Percentiles rank a stretch among this genome's conserved stretches.
phyloP scores from a whole-genome alignment of 1,139 yeast species.

The Magnusiomyces sp. region DNA sequence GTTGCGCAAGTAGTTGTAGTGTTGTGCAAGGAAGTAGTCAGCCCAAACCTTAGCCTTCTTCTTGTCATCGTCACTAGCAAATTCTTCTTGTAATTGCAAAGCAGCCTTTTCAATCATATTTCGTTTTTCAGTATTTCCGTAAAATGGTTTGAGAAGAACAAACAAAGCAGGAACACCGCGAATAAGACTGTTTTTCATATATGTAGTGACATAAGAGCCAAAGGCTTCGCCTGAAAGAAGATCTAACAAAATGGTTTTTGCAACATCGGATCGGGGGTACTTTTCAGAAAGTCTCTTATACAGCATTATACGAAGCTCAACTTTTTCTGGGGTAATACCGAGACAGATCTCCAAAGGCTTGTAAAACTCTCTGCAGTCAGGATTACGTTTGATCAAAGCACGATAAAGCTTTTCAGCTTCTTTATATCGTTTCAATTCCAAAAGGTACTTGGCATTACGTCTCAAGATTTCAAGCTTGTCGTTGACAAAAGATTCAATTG shows the following conservation, averaged over 20 bases:
- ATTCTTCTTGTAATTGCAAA: conserved; percentile 35
- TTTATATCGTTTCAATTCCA: conserved; percentile 37
- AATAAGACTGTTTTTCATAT: conserved; percentile 52
- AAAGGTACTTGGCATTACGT: conserved; percentile 52
- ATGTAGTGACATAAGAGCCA: conserved; percentile 41
- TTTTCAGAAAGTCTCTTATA: conserved; percentile 57
- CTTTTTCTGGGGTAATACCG: conserved; percentile 30
- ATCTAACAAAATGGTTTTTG: conserved; percentile 66
- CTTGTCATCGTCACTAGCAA: conserved; percentile 37
- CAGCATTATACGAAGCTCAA: conserved; percentile 30
- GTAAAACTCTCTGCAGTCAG: conserved; percentile 68
- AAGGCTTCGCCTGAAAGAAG: conserved; percentile 52
- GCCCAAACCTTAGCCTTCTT: conserved; percentile 57
- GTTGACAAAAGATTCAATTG: conserved; percentile 42
- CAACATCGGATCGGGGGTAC: conserved; percentile 82
- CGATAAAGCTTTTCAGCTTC: conserved; percentile 69
- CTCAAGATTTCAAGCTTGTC: conserved; percentile 63
- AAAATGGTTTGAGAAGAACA: conserved; percentile 75
- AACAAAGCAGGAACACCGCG: conserved; percentile 90
- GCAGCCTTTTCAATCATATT: conserved; percentile 48
- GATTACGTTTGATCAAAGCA: conserved; percentile 70
- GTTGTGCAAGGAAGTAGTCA: conserved; percentile 73
- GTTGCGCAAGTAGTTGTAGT: conserved; percentile 49
- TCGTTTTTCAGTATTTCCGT: conserved; percentile 44
- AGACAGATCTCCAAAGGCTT: conserved; percentile 55